phyloP scores from a whole-genome alignment of 306 rosid genomes.

The Malus orientalis region DNA sequence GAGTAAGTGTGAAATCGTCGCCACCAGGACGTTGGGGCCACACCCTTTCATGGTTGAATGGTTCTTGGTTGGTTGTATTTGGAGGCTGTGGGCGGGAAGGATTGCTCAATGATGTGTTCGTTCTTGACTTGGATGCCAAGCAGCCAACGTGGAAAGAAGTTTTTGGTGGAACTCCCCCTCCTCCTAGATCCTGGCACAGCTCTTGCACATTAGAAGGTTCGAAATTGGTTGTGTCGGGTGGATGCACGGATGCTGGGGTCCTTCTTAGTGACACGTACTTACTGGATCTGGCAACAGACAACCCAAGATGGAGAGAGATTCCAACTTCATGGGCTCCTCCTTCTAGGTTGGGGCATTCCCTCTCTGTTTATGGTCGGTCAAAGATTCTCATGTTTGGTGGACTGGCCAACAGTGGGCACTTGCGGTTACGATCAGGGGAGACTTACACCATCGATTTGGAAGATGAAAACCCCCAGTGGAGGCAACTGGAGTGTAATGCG shows the following conservation, averaged over 20 bases:
- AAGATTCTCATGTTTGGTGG: conserved; percentile 97
- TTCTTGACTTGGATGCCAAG: conserved; percentile 94
- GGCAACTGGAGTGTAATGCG: conserved; percentile 68
- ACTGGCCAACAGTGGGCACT: conserved; percentile 90
- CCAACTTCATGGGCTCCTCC: conserved; percentile 86
- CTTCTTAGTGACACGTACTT: conserved; percentile 83
- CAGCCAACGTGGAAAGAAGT: conserved; percentile 97
- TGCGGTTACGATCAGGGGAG: conserved; percentile 79
- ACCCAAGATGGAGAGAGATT: conserved; percentile 90
- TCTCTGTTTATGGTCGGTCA: conserved; percentile 78
- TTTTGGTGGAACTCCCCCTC: conserved; percentile 80
- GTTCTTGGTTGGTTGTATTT: conserved; percentile 85
- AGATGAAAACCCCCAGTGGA: conserved; percentile 78
- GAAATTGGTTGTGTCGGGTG: conserved; percentile 90
- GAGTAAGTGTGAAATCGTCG: conserved; percentile 77
- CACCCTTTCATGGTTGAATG: conserved; percentile 78
- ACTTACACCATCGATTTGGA: conserved; percentile 81
- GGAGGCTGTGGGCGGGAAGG: conserved; percentile 97
- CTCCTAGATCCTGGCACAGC: conserved; percentile 97
- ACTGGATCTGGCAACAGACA: conserved; percentile 60
- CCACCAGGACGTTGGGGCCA: conserved; percentile 99
- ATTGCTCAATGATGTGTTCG: conserved; percentile 82
- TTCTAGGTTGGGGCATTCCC: conserved; percentile 87
- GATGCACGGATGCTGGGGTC: conserved; percentile 86
- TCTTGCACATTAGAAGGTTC: conserved; percentile 93